Conservation (phyloP, 805 yeast genomes). For the Candida sithepensis region DNA sequence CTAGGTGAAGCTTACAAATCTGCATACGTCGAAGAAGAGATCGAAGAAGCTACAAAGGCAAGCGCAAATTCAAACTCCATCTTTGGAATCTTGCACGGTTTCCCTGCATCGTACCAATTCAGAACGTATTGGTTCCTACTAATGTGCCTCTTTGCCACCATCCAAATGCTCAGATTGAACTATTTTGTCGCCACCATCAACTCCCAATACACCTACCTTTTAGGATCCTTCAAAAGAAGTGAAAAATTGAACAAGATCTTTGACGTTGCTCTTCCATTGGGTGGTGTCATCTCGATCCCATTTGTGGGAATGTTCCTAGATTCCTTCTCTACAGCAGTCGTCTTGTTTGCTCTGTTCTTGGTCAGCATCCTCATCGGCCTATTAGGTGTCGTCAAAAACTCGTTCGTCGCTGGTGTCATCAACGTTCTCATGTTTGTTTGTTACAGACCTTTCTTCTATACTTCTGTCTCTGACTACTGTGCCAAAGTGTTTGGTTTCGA, state of each 20-base stretch:
- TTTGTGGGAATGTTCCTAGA: slow-evolving; percentile 51
- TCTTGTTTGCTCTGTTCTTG: slow-evolving; percentile 36
- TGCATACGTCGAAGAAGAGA: slow-evolving; percentile 49
- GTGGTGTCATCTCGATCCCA: slow-evolving; percentile 53
- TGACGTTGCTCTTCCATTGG: slow-evolving; percentile 53
- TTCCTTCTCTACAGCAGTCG: slow-evolving; percentile 43
- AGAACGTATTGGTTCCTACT: slow-evolving; percentile 50
- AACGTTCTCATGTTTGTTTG: slow-evolving; percentile 47
- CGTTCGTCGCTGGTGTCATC: slow-evolving; percentile 38
- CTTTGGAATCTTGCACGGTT: slow-evolving; percentile 54
- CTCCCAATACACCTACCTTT: slow-evolving; percentile 48
- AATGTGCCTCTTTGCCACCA: slow-evolving; percentile 47
- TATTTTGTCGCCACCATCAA: slow-evolving; percentile 57
- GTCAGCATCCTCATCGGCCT: slow-evolving; percentile 45
- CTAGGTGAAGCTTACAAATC: slow-evolving; percentile 55
- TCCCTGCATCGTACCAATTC: slow-evolving; percentile 45
- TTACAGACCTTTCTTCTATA: slow-evolving; percentile 56
- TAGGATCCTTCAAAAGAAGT: slow-evolving; percentile 37
- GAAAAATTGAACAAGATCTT: slow-evolving; percentile 42
- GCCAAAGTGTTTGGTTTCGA: slow-evolving; percentile 64
- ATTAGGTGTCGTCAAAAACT: slow-evolving; percentile 41
- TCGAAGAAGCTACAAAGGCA: slow-evolving; percentile 32
- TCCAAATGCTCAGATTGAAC: slow-evolving; percentile 54
- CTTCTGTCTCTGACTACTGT: slow-evolving; percentile 54
- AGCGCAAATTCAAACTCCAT: slow-evolving; percentile 36